Conservation (phyloP, 257 asterid genomes). For the Solanum gandarillasii region DNA sequence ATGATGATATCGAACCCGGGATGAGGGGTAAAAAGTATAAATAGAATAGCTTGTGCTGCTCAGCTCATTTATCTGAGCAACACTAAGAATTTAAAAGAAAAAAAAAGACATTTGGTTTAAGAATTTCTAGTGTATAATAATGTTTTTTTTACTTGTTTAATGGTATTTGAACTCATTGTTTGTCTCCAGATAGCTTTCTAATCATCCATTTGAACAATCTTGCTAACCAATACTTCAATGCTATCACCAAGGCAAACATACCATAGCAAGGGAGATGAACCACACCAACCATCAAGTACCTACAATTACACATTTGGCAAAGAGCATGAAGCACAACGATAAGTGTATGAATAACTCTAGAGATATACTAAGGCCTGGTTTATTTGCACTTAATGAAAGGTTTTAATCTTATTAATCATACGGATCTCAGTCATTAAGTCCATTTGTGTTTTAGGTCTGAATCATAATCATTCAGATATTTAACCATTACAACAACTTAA, state of each 20-base stretch:
- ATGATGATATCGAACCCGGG: neutral
- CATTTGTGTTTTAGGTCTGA: neutral
- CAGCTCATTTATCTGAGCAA: neutral
- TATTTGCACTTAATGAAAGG: neutral
- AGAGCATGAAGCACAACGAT: neutral
- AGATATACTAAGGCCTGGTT: neutral
- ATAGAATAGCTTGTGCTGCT: neutral
- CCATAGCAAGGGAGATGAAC: conserved; percentile 50
- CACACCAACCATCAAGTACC: conserved; percentile 56
- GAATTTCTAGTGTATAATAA: neutral
- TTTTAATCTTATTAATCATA: neutral
- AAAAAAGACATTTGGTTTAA: neutral
- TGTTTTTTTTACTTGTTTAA: neutral
- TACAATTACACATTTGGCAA: conserved; percentile 15
- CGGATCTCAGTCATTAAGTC: neutral
- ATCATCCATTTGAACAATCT: neutral
- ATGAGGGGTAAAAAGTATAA: neutral
- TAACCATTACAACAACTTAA: neutral
- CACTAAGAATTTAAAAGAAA: neutral
- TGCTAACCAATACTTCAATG: conserved; percentile 23
- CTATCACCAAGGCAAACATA: conserved; percentile 25
- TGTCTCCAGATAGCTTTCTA: neutral
- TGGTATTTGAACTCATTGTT: neutral
- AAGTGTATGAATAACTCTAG: neutral
- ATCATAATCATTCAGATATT: neutral